phyloP scores from a whole-genome alignment of 2,329 filamentous ascomycete species.

The Parastagonospora nodorum region DNA sequence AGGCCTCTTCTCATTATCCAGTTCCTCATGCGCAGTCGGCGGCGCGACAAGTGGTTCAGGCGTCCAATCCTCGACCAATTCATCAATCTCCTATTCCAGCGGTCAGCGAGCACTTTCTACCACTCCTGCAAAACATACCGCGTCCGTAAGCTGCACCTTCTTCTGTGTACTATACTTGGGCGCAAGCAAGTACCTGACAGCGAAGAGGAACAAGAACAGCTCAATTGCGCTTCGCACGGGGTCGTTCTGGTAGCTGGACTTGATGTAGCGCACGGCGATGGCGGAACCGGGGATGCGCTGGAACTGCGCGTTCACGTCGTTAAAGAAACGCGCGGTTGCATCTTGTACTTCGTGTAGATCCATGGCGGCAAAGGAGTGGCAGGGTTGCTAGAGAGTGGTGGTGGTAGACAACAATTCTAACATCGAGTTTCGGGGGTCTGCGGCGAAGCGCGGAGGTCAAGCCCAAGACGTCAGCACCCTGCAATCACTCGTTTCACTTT shows the following conservation, averaged over 20 bases:
- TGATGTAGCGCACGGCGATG: slow-evolving; percentile 92
- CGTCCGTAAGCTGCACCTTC: slow-evolving; percentile 85
- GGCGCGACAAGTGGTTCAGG: slow-evolving; percentile 86
- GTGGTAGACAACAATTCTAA: slow-evolving; percentile 2
- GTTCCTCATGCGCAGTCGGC: slow-evolving; percentile 74
- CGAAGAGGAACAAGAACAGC: slow-evolving; percentile 91
- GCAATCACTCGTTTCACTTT: slow-evolving; percentile 9
- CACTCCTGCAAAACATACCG: slow-evolving; percentile 53
- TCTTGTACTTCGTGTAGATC: slow-evolving; percentile 62
- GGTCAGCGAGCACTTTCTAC: slow-evolving; percentile 17
- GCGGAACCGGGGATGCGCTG: slow-evolving; percentile 92
- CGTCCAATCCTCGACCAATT: slow-evolving; percentile 93
- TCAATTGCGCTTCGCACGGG: slow-evolving; percentile 93
- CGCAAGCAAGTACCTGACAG: slow-evolving; percentile 87
- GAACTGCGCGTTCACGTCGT: slow-evolving; percentile 68
- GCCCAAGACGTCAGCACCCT: slow-evolving; percentile 10
- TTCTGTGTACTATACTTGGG: slow-evolving; percentile 92
- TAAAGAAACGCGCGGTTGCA: slow-evolving; percentile 59
- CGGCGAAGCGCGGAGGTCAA: slow-evolving; percentile 30
- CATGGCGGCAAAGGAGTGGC: slow-evolving; percentile 45
- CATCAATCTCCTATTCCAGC: slow-evolving; percentile 77
- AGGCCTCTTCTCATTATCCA: slow-evolving; percentile 82
- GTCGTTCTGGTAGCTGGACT: slow-evolving; percentile 97
- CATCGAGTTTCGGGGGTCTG: slow-evolving; percentile 19
- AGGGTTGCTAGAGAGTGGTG: slow-evolving; percentile 1